Percentiles rank a stretch among this genome's conserved stretches.
Conservation (phyloP, 2,329 filamentous ascomycete species). For the Parastagonospora avenae region DNA sequence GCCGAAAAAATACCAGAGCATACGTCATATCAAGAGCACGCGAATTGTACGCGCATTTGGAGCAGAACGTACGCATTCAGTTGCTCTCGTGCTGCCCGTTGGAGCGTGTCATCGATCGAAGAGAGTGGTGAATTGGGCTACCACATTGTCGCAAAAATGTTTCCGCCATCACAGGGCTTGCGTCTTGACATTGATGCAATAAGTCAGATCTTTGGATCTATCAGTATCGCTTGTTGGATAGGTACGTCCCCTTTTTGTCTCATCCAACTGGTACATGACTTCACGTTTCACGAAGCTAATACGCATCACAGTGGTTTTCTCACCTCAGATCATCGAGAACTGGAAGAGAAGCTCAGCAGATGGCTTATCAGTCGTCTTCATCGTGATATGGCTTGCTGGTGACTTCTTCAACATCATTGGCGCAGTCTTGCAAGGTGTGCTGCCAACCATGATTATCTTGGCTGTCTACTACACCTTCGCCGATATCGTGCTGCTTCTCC, state of each 20-base stretch:
- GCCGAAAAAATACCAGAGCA: too few relatives aligned
- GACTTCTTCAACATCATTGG: slow-evolving; percentile 97
- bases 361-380: slow-evolving; percentile 87
- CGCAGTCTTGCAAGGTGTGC: slow-evolving; percentile 85
- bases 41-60: too few relatives aligned
- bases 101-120: background rate
- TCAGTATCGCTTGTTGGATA: slow-evolving; percentile 97
- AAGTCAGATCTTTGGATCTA: slow-evolving; percentile 90
- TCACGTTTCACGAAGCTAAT: slow-evolving; percentile 13
- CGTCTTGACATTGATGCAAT: slow-evolving; percentile 88
- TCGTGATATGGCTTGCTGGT: slow-evolving; percentile 88
- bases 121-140: slow-evolving; percentile 8
- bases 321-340: slow-evolving; percentile 94
- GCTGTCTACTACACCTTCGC: background rate
- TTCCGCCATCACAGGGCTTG: slow-evolving; percentile 59
- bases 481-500: slow-evolving; percentile 70
- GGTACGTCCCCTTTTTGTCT: slow-evolving; percentile 22
- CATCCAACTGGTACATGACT: background rate
- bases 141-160: slow-evolving; percentile 51
- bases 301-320: slow-evolving; percentile 73
- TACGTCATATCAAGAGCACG: too few relatives aligned
- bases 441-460: slow-evolving; percentile 96
- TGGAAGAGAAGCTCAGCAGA: slow-evolving; percentile 85
- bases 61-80: too few relatives aligned
- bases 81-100: too few relatives aligned